Conservation (phyloP, 805 yeast genomes). For the Ogataea paradorogensis region DNA sequence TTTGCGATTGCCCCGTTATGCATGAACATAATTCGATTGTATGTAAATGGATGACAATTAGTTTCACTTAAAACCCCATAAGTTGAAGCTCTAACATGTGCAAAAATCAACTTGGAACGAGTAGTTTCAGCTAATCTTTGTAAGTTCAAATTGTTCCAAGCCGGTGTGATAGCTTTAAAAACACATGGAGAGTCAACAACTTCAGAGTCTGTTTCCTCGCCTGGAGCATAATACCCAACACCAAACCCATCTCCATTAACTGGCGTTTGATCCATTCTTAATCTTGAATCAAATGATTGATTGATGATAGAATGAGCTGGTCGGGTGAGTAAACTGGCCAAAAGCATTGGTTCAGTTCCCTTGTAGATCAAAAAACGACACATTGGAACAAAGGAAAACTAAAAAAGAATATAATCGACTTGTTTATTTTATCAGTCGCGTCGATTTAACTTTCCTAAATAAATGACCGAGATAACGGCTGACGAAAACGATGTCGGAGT, state of each 20-base stretch:
- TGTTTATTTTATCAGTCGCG: constrained; percentile 1
- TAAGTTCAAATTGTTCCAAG: constrained; percentile 93
- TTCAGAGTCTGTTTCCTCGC: constrained; percentile 27
- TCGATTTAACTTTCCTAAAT: not conserved
- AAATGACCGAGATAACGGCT: constrained; percentile 2
- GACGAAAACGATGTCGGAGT: constrained; percentile 1
- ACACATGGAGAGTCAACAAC: constrained; percentile 73
- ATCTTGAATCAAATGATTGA: constrained; percentile 88
- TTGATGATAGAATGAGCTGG: constrained; percentile 98
- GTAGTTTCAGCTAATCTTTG: constrained; percentile 87
- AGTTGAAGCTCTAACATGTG: constrained; percentile 94
- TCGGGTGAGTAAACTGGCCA: constrained; percentile 82
- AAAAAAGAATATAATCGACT: not conserved
- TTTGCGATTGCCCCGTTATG: constrained; percentile 90
- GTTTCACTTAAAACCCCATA: constrained; percentile 93
- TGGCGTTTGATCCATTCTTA: constrained; percentile 86
- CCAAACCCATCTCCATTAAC: constrained; percentile 99
- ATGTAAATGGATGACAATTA: constrained; percentile 94
- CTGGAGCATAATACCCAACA: constrained; percentile 83
- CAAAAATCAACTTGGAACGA: constrained; percentile 78
- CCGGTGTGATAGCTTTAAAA: constrained; percentile 94
- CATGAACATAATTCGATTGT: constrained; percentile 89
- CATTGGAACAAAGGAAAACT: constrained; percentile 43
- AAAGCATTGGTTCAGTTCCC: constrained; percentile 82
- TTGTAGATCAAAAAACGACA: constrained; percentile 91